Conservation (phyloP, 805 yeast species). For the Ogataea dorogensis region DNA sequence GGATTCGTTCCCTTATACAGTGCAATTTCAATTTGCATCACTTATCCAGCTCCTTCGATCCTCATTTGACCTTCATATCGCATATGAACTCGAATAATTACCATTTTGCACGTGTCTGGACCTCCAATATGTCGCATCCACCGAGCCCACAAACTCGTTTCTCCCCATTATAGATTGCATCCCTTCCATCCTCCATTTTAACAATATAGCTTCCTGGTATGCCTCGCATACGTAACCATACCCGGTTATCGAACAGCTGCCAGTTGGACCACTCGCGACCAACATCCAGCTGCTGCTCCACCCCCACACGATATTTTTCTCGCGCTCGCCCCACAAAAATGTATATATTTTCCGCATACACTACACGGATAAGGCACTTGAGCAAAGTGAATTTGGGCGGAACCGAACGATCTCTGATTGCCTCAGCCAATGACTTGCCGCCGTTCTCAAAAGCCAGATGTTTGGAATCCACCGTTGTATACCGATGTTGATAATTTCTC, state of each 20-base stretch:
- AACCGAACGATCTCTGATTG: slow-evolving; percentile 1
- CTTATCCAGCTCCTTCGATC: slow-evolving; percentile 14
- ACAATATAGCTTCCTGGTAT: slow-evolving; percentile 9
- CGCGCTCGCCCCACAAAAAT: slow-evolving; percentile 12
- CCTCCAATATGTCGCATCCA: not conserved
- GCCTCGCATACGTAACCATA: slow-evolving; percentile 11
- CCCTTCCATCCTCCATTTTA: slow-evolving; percentile 8
- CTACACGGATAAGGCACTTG: slow-evolving; percentile 10
- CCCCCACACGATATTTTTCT: slow-evolving; percentile 2
- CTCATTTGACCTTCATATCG: slow-evolving; percentile 13
- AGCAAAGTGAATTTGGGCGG: slow-evolving; percentile 12
- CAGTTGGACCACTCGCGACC: slow-evolving; percentile 12
- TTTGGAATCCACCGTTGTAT: slow-evolving; percentile 24
- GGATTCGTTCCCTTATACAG: slow-evolving; percentile 10
- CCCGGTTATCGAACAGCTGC: slow-evolving; percentile 14
- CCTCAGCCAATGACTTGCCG: slow-evolving; percentile 12
- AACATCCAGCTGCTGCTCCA: not conserved
- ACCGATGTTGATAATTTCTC: slow-evolving; percentile 25
- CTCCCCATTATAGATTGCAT: slow-evolving; percentile 1
- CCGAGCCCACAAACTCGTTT: not conserved
- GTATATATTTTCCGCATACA: slow-evolving; percentile 1
- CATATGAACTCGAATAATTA: too few relatives aligned
- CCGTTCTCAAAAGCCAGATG: slow-evolving; percentile 4
- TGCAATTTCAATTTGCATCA: slow-evolving; percentile 16
- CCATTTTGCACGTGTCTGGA: slow-evolving; percentile 11